A percentile compares a stretch with the other conserved stretches of the same genome.
These are phyloP conservation scores for Phytophthora brassicae DNA, from an alignment of 352 stramenopile genomes.

Conservation along the genomic window DNA sequence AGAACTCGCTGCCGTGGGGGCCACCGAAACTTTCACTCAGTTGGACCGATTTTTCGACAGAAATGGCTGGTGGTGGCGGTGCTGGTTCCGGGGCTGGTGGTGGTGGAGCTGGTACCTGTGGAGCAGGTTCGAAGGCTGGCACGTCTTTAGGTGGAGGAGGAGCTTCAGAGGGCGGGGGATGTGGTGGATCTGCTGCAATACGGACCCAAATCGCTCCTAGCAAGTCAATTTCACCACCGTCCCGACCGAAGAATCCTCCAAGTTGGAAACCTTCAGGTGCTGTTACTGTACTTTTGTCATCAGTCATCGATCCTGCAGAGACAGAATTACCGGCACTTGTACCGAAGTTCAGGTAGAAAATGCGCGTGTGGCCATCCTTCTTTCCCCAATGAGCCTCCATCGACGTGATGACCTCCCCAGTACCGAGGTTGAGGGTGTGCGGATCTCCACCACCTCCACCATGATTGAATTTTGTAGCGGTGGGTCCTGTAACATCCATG, in stretches of 20 bases:
- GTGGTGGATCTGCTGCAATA: no score
- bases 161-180: no score
- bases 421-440: slow-evolving; percentile 32
- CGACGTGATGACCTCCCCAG: slow-evolving; percentile 11
- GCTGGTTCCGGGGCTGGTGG: no score
- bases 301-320: slow-evolving; percentile 27
- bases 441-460: slow-evolving; percentile 33
- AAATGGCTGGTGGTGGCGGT: no score
- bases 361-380: slow-evolving; percentile 32
- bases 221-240: slow-evolving; percentile 34
- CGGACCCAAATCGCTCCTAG: slow-evolving; percentile 45
- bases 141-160: neutral
- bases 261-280: slow-evolving; percentile 50
- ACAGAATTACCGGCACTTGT: slow-evolving; percentile 35
- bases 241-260: slow-evolving; percentile 45
- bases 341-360: slow-evolving; percentile 40
- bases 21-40: slow-evolving; percentile 37
- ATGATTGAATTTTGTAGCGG: slow-evolving; percentile 23
- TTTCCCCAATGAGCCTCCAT: slow-evolving; percentile 31
- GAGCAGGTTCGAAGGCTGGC: neutral
- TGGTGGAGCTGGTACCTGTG: neutral
- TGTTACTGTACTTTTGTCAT: slow-evolving; percentile 30
- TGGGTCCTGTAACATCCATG: slow-evolving; percentile 23
- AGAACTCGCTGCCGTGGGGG: slow-evolving; percentile 39
- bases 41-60: slow-evolving; percentile 17